Conservation (phyloP, 306 rosid species). For the Sesbania bispinosa region DNA sequence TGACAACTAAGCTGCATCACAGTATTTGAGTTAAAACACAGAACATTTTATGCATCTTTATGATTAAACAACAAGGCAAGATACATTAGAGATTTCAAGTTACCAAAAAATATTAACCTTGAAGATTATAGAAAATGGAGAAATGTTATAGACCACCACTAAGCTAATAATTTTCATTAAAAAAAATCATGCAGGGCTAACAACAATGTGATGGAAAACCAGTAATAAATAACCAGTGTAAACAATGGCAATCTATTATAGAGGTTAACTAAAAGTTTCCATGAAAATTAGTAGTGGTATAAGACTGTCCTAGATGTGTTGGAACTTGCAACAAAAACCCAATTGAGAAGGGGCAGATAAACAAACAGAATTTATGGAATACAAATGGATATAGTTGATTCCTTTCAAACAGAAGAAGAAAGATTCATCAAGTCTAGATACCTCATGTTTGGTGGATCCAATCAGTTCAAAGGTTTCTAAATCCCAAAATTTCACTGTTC, state of each 20-base stretch:
- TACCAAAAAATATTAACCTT: background rate
- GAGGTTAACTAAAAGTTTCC: background rate
- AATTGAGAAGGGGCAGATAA: background rate
- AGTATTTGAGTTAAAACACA: background rate
- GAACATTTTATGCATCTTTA: background rate
- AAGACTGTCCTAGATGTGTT: background rate
- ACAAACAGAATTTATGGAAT: background rate
- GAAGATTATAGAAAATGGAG: background rate
- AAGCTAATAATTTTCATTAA: background rate
- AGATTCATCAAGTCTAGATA: constrained; percentile 22
- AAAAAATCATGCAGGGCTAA: background rate
- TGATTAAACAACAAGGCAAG: too few relatives aligned
- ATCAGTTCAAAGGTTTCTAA: constrained; percentile 81
- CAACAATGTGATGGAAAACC: background rate
- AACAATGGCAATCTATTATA: background rate
- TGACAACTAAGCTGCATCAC: background rate
- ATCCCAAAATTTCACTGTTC: constrained; percentile 86
- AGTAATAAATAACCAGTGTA: background rate
- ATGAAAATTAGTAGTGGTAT: background rate
- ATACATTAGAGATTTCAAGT: background rate
- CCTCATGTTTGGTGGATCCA: constrained; percentile 77
- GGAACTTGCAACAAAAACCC: background rate
- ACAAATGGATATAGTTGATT: background rate
- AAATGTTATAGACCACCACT: background rate
- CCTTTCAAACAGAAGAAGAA: background rate